A percentile compares a stretch with the other conserved stretches of the same genome.
Evolutionary conservation across 345 rosid genomes (phyloP).

Genomic region (Citrus trifoliata): DNA sequence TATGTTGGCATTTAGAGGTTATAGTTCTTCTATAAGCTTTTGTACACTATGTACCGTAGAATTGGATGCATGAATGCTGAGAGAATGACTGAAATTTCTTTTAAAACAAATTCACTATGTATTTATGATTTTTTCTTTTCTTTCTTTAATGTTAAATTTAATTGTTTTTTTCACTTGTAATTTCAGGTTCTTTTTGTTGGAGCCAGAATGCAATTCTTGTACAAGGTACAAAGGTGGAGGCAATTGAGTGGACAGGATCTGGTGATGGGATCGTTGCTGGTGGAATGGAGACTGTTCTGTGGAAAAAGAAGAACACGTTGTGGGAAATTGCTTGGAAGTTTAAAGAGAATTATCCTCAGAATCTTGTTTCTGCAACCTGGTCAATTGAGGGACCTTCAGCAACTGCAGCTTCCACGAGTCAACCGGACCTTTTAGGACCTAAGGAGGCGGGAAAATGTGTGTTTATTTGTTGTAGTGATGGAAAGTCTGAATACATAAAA

Average conservation of each 20-base stretch:
- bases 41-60: background rate
- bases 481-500: slow-evolving; percentile 42
- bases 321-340: slow-evolving; percentile 95
- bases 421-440: slow-evolving; percentile 31
- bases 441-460: slow-evolving; percentile 44
- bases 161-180: slow-evolving; percentile 47
- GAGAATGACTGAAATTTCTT: background rate
- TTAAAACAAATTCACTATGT: background rate
- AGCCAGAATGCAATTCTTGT: slow-evolving; percentile 83
- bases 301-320: slow-evolving; percentile 67
- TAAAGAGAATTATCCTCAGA: slow-evolving; percentile 54
- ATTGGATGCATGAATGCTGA: background rate
- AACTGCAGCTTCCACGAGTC: slow-evolving; percentile 42
- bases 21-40: background rate
- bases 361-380: slow-evolving; percentile 82
- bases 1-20: background rate
- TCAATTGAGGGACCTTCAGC: slow-evolving; percentile 74
- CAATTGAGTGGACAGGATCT: slow-evolving; percentile 76
- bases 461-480: slow-evolving; percentile 42
- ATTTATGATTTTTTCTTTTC: background rate
- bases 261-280: slow-evolving; percentile 84
- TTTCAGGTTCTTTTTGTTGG: slow-evolving; percentile 98
- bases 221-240: slow-evolving; percentile 74
- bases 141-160: slow-evolving; percentile 32
- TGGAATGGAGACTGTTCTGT: slow-evolving; percentile 67